A percentile compares a stretch with the other conserved stretches of the same genome.
phyloP scores from a whole-genome alignment of 2,329 filamentous ascomycete genomes.

The Didymella pinodella region DNA sequence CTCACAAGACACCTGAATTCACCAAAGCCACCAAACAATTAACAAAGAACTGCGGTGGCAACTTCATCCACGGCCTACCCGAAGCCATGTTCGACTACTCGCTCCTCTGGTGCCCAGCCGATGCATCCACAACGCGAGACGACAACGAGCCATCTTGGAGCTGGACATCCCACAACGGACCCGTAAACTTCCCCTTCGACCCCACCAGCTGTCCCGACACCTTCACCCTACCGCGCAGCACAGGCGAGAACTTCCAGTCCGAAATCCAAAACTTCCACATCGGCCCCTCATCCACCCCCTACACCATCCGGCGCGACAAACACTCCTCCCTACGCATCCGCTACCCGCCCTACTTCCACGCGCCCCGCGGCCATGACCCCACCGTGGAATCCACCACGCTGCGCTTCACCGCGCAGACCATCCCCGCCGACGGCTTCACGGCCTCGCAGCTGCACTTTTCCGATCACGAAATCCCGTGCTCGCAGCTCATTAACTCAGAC shows the following conservation, averaged over 20 bases:
- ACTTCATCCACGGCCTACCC: constrained; percentile 42
- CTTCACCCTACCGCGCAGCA: constrained; percentile 26
- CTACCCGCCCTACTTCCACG: constrained; percentile 40
- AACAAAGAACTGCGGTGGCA: constrained; percentile 41
- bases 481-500: constrained; percentile 35
- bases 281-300: constrained; percentile 32
- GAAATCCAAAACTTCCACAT: constrained; percentile 40
- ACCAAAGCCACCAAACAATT: constrained; percentile 34
- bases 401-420: constrained; percentile 37
- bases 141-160: constrained; percentile 43
- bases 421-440: constrained; percentile 38
- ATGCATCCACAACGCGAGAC: constrained; percentile 23
- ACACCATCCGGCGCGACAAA: constrained; percentile 42
- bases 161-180: constrained; percentile 40
- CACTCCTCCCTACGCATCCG: constrained; percentile 31
- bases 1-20: constrained; percentile 31
- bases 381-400: constrained; percentile 33
- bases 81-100: constrained; percentile 45
- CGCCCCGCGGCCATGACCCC: constrained; percentile 30
- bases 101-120: constrained; percentile 46
- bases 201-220: constrained; percentile 44
- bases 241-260: constrained; percentile 41
- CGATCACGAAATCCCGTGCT: constrained; percentile 34
- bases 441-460: constrained; percentile 37
- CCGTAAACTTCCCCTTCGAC: constrained; percentile 46